phyloP scores from a whole-genome alignment of 129 eudicot species.

The Flaveria sonorensis region DNA sequence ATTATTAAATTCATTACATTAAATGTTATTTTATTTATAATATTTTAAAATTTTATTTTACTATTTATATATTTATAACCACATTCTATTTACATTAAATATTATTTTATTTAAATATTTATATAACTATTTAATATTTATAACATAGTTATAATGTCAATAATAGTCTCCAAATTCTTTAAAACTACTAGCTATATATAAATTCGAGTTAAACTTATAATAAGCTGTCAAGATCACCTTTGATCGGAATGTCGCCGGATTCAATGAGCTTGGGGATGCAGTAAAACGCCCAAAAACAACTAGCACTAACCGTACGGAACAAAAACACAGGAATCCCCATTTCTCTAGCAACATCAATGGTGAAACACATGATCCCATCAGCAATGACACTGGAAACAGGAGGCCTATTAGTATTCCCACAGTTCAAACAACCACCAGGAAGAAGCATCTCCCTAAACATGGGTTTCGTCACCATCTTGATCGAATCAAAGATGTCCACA shows the following conservation, averaged over 20 bases:
- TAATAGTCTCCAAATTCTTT: too few species aligned
- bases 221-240: constrained; percentile 20
- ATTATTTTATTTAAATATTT: too few species aligned
- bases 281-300: constrained; percentile 53
- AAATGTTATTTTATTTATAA: too few species aligned
- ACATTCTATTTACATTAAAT: too few species aligned
- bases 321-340: constrained; percentile 45
- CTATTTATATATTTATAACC: too few species aligned
- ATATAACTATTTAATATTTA: too few species aligned
- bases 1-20: too few species aligned
- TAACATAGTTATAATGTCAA: too few species aligned
- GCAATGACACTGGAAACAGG: constrained; percentile 50
- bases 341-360: constrained; percentile 51
- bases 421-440: constrained; percentile 25
- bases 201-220: too few species aligned
- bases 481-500: constrained; percentile 32
- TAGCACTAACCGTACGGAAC: constrained; percentile 48
- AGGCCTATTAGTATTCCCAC: constrained; percentile 6
- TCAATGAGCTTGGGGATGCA: constrained; percentile 53
- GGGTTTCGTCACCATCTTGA: constrained; percentile 29
- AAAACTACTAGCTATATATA: too few species aligned
- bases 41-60: too few species aligned
- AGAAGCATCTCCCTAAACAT: constrained; percentile 37
- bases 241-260: constrained; percentile 54
- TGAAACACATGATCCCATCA: constrained; percentile 49